These are phyloP conservation scores for Bimuria novae-zelandiae DNA, from an alignment of 2,329 filamentous ascomycete species.

Conservation along the genomic window DNA sequence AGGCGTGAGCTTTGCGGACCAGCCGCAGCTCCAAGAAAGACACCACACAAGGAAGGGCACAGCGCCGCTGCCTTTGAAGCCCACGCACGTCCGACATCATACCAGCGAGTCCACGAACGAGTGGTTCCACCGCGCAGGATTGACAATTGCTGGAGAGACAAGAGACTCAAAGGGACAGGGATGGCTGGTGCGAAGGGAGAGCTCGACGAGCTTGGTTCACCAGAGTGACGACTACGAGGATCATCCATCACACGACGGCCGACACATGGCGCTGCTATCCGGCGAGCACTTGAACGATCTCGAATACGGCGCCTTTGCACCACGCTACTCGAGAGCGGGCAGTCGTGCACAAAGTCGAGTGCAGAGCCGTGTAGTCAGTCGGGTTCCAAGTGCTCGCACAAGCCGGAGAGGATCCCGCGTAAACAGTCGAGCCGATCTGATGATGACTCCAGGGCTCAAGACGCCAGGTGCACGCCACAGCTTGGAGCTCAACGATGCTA, in stretches of 20 bases:
- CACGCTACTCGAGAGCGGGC: constrained; percentile 33
- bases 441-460: constrained; percentile 37
- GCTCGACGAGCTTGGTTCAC: constrained; percentile 57
- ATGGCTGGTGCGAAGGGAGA: constrained; percentile 62
- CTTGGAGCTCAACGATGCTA: constrained; percentile 32
- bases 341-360: constrained; percentile 46
- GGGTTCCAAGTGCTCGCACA: constrained; percentile 46
- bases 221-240: constrained; percentile 43
- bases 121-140: constrained; percentile 64
- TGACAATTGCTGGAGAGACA: constrained; percentile 60
- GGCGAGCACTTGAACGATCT: constrained; percentile 41
- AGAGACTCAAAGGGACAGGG: constrained; percentile 66
- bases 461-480: constrained; percentile 32
- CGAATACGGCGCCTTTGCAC: constrained; percentile 38
- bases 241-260: constrained; percentile 26
- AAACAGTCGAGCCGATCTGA: constrained; percentile 44
- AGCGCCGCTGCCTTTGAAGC: constrained; percentile 32
- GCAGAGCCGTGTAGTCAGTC: constrained; percentile 44
- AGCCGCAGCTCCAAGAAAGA: constrained; percentile 11
- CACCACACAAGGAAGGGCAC: constrained; percentile 40
- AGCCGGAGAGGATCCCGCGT: constrained; percentile 39
- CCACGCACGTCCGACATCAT: constrained; percentile 33
- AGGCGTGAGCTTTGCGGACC: constrained; percentile 34
- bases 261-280: constrained; percentile 35
- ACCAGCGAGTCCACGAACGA: constrained; percentile 49